These are phyloP conservation scores for Ustilago sp. DNA, from an alignment of 1,284 basidiomycete species.

Conservation along the genomic window DNA sequence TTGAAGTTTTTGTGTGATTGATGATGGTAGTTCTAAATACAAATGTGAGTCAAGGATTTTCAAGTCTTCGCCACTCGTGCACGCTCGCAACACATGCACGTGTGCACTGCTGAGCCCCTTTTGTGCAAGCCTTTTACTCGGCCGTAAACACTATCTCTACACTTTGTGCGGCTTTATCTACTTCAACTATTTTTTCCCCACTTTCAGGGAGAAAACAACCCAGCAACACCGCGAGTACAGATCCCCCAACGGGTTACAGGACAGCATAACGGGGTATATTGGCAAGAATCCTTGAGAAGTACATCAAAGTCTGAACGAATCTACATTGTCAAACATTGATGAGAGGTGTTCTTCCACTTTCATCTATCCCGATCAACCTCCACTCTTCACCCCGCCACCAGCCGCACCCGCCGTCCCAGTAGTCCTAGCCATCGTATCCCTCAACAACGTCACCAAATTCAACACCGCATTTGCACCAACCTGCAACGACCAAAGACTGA, in stretches of 20 bases:
- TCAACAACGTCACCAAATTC: slow-evolving; percentile 44
- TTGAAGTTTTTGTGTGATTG: too few species aligned
- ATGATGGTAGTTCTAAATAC: too few species aligned
- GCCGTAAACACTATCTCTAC: too few species aligned
- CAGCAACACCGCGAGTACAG: background rate
- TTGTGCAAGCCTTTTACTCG: too few species aligned
- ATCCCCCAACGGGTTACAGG: background rate
- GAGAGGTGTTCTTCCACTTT: background rate
- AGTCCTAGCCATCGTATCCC: slow-evolving; percentile 46
- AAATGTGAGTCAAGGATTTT: too few species aligned
- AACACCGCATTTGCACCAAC: slow-evolving; percentile 48
- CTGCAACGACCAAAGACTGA: slow-evolving; percentile 64
- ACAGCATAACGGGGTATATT: background rate
- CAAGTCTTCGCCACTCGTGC: too few species aligned
- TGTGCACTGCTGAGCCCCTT: too few species aligned
- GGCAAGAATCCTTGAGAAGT: background rate
- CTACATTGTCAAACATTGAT: background rate
- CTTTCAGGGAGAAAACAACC: too few species aligned
- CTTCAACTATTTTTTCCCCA: background rate
- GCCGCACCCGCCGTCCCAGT: slow-evolving; percentile 14
- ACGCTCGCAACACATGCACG: too few species aligned
- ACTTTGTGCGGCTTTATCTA: too few species aligned
- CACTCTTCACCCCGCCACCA: slow-evolving; percentile 5
- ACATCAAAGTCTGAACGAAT: too few species aligned
- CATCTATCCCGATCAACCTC: background rate